A percentile compares a stretch with the other conserved stretches of the same genome.
These are phyloP conservation scores for Sporothrix pseudoabietina DNA, from an alignment of 2,329 filamentous ascomycete genomes.

Conservation along the genomic window DNA sequence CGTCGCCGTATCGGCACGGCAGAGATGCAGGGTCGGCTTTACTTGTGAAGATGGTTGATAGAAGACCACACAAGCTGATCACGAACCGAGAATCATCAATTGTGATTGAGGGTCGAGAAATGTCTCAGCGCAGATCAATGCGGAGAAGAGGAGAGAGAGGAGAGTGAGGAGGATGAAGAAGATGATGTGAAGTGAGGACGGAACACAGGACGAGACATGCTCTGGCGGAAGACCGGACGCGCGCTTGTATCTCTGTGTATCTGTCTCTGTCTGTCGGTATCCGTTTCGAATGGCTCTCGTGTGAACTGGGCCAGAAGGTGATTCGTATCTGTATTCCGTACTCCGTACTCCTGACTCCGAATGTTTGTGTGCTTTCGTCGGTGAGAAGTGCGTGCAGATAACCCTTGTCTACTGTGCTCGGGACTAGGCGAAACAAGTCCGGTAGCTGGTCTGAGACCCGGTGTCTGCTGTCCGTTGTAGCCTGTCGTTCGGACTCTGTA, in stretches of 20 bases:
- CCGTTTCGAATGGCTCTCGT: background rate
- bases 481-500: background rate
- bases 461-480: background rate
- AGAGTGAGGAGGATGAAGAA: background rate
- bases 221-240: slow-evolving; percentile 3
- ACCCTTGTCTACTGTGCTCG: background rate
- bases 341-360: too few relatives aligned
- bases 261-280: background rate
- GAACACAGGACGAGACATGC: slow-evolving; percentile 13
- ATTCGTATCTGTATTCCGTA: background rate
- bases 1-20: background rate
- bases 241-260: background rate
- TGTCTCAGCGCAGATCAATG: background rate
- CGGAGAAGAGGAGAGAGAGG: background rate
- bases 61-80: background rate
- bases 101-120: background rate
- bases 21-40: background rate
- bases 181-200: background rate
- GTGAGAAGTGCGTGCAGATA: background rate
- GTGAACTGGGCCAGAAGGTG: background rate
- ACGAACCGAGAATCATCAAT: background rate
- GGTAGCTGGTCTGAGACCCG: background rate
- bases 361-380: background rate
- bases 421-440: background rate
- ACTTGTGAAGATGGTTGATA: background rate